Percentiles rank a stretch among this genome's conserved stretches.
phyloP scores from a whole-genome alignment of 2,329 filamentous ascomycete genomes.

The Penicillium aurantiogriseum region DNA sequence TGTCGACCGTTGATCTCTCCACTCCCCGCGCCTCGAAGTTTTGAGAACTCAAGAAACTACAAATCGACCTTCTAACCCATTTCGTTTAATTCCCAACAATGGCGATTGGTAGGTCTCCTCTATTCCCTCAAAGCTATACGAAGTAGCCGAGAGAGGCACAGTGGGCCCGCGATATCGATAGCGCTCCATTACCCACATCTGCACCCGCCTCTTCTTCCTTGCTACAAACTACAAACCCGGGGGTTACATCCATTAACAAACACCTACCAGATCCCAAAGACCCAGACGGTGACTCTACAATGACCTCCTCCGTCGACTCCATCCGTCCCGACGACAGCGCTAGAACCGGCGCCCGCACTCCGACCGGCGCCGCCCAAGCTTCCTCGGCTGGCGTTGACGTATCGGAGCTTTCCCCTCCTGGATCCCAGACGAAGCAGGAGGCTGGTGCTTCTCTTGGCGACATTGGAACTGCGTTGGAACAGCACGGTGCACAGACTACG shows the following conservation, averaged over 20 bases:
- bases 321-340: constrained; percentile 37
- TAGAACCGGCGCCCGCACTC: constrained; percentile 43
- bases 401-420: constrained; percentile 56
- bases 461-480: constrained; percentile 3
- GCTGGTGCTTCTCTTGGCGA: constrained; percentile 6
- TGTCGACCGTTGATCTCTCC: constrained; percentile 19
- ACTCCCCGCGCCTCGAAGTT: constrained; percentile 5
- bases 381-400: constrained; percentile 27
- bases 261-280: constrained; percentile 36
- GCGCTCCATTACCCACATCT: constrained; percentile 6
- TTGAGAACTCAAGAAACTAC: not conserved
- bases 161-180: constrained; percentile 6
- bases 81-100: constrained; percentile 15
- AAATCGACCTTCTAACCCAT: not conserved
- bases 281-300: constrained; percentile 56
- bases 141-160: not conserved
- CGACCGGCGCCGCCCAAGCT: constrained; percentile 31
- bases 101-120: constrained; percentile 22
- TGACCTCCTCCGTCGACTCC: constrained; percentile 50
- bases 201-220: not conserved
- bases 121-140: not conserved
- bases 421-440: constrained; percentile 45
- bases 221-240: not conserved
- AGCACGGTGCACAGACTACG: constrained; percentile 2
- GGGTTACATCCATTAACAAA: constrained; percentile 1